These are phyloP conservation scores for Lodderomyces metapsilosis DNA, from an alignment of 1,139 yeast species.

Conservation along the genomic window DNA sequence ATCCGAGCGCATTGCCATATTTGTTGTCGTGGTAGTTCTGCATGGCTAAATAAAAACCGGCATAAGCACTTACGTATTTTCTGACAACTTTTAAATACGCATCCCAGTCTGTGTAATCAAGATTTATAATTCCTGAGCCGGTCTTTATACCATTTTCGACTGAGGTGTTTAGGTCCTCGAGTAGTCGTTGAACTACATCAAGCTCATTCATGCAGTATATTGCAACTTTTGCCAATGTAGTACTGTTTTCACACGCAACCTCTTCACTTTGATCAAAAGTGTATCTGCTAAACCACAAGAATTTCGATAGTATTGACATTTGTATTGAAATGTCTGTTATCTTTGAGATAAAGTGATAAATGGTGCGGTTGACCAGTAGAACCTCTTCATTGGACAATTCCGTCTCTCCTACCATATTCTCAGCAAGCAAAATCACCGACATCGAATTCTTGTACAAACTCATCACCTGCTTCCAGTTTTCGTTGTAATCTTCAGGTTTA, in stretches of 20 bases:
- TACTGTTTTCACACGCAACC: slow-evolving; percentile 35
- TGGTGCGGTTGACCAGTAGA: slow-evolving; percentile 12
- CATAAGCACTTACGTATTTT: slow-evolving; percentile 40
- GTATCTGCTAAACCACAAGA: slow-evolving; percentile 39
- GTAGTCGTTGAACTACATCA: slow-evolving; percentile 18
- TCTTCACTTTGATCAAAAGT: slow-evolving; percentile 27
- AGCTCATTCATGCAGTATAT: slow-evolving; percentile 38
- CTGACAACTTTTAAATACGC: slow-evolving; percentile 32
- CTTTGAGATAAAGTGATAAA: slow-evolving; percentile 26
- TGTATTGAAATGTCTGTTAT: slow-evolving; percentile 35
- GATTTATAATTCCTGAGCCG: slow-evolving; percentile 9
- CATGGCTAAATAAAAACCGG: slow-evolving; percentile 42
- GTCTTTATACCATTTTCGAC: background rate
- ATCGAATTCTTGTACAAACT: slow-evolving; percentile 32
- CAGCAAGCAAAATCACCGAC: slow-evolving; percentile 28
- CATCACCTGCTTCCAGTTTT: slow-evolving; percentile 40
- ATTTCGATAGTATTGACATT: slow-evolving; percentile 40
- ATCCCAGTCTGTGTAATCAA: slow-evolving; percentile 30
- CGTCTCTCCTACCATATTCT: background rate
- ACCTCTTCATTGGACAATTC: background rate
- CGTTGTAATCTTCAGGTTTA: slow-evolving; percentile 14
- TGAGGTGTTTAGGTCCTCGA: slow-evolving; percentile 14
- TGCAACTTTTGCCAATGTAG: slow-evolving; percentile 43
- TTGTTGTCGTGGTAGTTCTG: slow-evolving; percentile 42
- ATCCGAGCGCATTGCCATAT: slow-evolving; percentile 44